phyloP scores from a whole-genome alignment of 192 early-diverging fungal species.

The Podila epicladia region DNA sequence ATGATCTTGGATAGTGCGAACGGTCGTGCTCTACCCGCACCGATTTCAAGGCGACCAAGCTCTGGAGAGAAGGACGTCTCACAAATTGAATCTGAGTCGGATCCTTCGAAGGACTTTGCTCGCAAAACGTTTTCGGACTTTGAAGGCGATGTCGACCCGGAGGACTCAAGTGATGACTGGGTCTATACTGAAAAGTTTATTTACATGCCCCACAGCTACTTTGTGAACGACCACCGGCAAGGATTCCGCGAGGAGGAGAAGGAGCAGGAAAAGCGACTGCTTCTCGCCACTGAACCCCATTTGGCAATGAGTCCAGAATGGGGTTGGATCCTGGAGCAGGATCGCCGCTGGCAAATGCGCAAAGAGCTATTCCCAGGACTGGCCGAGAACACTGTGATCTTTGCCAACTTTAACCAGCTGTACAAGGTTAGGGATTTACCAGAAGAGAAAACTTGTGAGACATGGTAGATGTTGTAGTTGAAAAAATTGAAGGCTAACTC shows the following conservation, averaged over 20 bases:
- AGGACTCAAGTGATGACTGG: slow-evolving; percentile 65
- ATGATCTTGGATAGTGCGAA: slow-evolving; percentile 47
- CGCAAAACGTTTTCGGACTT: slow-evolving; percentile 52
- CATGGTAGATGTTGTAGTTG: neutral
- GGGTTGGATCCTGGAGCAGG: slow-evolving; percentile 82
- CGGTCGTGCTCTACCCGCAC: neutral
- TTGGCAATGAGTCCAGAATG: slow-evolving; percentile 46
- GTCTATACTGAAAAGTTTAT: slow-evolving; percentile 90
- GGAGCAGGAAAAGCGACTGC: slow-evolving; percentile 41
- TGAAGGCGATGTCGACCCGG: slow-evolving; percentile 67
- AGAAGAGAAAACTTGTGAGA: too few relatives aligned
- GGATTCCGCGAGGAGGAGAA: slow-evolving; percentile 87
- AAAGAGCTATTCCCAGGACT: slow-evolving; percentile 85
- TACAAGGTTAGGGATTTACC: slow-evolving; percentile 75
- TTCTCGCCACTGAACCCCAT: slow-evolving; percentile 38
- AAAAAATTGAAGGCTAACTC: neutral
- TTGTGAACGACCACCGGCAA: slow-evolving; percentile 95
- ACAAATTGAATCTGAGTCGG: slow-evolving; percentile 8
- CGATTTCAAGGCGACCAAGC: neutral
- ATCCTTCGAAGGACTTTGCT: neutral
- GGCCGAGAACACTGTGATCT: slow-evolving; percentile 86
- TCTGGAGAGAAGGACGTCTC: slow-evolving; percentile 32
- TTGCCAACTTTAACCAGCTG: slow-evolving; percentile 97
- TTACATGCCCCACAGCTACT: slow-evolving; percentile 93
- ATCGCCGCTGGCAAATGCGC: slow-evolving; percentile 85